Evolutionary conservation across 306 rosid genomes (phyloP), one percentile per base, ranked within the genome.

Genomic region (Hippophae tibetana): DNA sequence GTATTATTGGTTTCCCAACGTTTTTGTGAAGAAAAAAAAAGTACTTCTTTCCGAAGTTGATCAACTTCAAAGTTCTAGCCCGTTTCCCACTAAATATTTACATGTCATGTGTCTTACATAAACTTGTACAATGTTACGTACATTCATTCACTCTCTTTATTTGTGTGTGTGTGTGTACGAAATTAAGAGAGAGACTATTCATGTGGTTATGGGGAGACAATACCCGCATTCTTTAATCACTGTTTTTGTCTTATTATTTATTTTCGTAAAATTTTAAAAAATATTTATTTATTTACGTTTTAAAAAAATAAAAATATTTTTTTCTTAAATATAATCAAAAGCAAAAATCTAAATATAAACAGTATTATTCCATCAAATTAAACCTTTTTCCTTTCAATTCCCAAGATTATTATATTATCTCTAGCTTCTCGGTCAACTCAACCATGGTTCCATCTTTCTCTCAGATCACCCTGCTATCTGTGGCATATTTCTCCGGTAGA

Each of bases 1-100:
- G 81, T 73, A 64, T 73, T 79, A 76, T 65, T 85, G 76, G 75
- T 62, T 85, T 89, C 75, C 89, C 89, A 47, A 82, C n/a, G 53
- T 3, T 46, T 46, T 10, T 46, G 13, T 2, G 57, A 63, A 18
- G 18, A 18, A 18, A 18, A 18, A 54, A 46, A 58, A 27, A 14
- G 52, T 73, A 45, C 67, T 55, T 14, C 6, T 5, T 57, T 55
- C 52, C 41, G 2, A 27, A 27, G 38, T 27, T 27, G 38, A 27
- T 27, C 38, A 27, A 27, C 38, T 27, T 27, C 38, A 27, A 27
- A 27, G 38, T 27, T 27, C 38, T 2, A 27, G 4, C 38, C 38
- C 38, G 38, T 27, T 27, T 27, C 38, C 38, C 38, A 27, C 38
- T 27, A 2, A 27, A 27, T 27, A 27, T 27, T 27, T 27, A 27